Evolutionary conservation across 164 flowering plant genomes (phyloP).

Genomic region (Platanus orientalis): DNA sequence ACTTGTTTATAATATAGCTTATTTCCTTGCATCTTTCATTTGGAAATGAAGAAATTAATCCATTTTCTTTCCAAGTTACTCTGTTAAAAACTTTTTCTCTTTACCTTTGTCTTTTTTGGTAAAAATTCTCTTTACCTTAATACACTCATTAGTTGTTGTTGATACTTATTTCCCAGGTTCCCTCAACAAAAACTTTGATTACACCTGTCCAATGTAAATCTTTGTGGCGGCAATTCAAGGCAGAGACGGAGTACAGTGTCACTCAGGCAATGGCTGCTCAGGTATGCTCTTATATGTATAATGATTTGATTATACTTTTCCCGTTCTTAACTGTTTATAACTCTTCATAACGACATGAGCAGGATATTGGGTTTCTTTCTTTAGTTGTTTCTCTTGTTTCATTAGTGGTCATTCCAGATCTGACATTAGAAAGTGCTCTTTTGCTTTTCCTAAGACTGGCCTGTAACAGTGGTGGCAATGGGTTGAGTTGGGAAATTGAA

Average conservation of each 20-base stretch:
- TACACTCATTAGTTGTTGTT: background rate
- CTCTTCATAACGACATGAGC: too few species aligned
- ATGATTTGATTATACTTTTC: background rate
- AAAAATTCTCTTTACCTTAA: background rate
- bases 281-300: background rate
- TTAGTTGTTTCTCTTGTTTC: too few species aligned
- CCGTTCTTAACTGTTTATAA: too few species aligned
- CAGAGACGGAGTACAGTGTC: constrained; percentile 9
- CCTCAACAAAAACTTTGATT: constrained; percentile 2
- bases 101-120: too few species aligned
- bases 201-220: constrained; percentile 8
- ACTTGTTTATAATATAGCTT: background rate
- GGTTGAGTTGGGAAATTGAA: too few species aligned
- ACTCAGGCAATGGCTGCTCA: constrained; percentile 12
- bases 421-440: too few species aligned
- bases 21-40: background rate
- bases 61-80: background rate
- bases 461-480: too few species aligned
- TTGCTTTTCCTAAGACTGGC: too few species aligned
- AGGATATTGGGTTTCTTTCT: too few species aligned
- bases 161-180: constrained; percentile 3
- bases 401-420: too few species aligned
- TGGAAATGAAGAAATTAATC: too few species aligned
- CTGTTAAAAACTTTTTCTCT: background rate
- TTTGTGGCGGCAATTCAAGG: constrained; percentile 8